Percentiles rank a stretch among this genome's conserved stretches.
These are phyloP conservation scores for Penicillium roqueforti DNA, from an alignment of 495 filamentous ascomycete genomes.

Conservation along the genomic window DNA sequence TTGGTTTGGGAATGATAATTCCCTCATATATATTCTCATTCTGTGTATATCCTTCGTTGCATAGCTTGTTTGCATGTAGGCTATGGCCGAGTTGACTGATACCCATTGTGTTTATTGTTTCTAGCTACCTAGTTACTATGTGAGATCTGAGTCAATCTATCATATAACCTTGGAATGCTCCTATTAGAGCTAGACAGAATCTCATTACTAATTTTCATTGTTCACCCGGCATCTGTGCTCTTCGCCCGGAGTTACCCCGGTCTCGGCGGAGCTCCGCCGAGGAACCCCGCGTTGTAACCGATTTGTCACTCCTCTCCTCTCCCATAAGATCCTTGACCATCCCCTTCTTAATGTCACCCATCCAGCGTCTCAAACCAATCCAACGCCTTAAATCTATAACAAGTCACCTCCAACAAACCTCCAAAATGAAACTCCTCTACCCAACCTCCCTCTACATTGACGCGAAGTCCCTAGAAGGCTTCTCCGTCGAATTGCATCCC, in stretches of 20 bases:
- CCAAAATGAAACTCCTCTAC: slow-evolving; percentile 57
- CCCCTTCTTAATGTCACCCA: slow-evolving; percentile 3
- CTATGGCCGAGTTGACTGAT: background rate
- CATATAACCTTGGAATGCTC: too few species aligned
- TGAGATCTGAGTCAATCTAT: too few species aligned
- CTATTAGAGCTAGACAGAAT: too few species aligned
- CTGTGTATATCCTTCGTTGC: background rate
- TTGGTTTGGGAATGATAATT: background rate
- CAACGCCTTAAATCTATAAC: background rate
- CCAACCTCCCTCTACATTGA: slow-evolving; percentile 54
- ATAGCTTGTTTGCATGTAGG: background rate
- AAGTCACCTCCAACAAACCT: slow-evolving; percentile 1
- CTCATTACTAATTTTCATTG: too few species aligned
- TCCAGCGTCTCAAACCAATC: background rate
- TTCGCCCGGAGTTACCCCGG: slow-evolving; percentile 1
- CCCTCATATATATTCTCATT: background rate
- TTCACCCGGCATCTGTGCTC: background rate
- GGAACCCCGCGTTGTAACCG: slow-evolving; percentile 1
- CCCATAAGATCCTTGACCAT: background rate
- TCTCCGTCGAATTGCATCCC: slow-evolving; percentile 46
- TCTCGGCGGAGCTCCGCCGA: slow-evolving; percentile 5
- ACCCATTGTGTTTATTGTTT: background rate
- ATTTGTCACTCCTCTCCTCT: background rate
- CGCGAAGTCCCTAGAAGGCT: slow-evolving; percentile 46
- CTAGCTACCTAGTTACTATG: background rate